These are phyloP conservation scores for Parietaria judaica DNA, from an alignment of 306 rosid genomes.

Conservation along the genomic window DNA sequence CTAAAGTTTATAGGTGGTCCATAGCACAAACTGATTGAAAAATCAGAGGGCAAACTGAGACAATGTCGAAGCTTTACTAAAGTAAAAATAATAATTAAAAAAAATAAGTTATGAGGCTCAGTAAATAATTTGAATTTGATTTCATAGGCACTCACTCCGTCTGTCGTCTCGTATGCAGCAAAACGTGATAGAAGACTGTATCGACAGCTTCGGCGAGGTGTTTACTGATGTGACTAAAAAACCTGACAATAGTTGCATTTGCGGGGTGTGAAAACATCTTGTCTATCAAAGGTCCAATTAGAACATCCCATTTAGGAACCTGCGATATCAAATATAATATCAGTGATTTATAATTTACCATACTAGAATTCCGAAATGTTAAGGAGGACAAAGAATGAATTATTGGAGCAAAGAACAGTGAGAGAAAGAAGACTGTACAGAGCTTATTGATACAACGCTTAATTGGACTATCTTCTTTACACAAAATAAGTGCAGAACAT, in stretches of 20 bases:
- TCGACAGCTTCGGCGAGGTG: slow-evolving; percentile 60
- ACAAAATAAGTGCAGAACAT: slow-evolving; percentile 5
- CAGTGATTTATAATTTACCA: background rate
- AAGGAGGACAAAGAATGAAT: background rate
- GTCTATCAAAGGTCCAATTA: slow-evolving; percentile 69
- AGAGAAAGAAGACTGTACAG: slow-evolving; percentile 1
- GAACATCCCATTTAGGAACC: slow-evolving; percentile 71
- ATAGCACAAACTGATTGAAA: no score
- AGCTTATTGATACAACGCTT: background rate
- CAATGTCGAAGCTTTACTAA: no score
- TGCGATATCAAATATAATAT: slow-evolving; percentile 21
- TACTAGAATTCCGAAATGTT: background rate
- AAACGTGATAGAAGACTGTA: slow-evolving; percentile 49
- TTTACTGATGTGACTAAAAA: slow-evolving; percentile 65
- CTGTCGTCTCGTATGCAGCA: slow-evolving; percentile 51
- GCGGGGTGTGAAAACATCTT: slow-evolving; percentile 93
- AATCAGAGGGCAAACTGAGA: no score
- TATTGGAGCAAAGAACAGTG: background rate
- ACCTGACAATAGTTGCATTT: slow-evolving; percentile 61
- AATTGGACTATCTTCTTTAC: no score
- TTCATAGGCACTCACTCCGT: slow-evolving; percentile 41
- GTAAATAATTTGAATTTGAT: background rate
- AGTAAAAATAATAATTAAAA: no score
- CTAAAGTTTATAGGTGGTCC: no score
- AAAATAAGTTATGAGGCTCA: no score